Base-by-base conservation (phyloP, 345 rosid species). In the Dipteronia dyeriana region DNA sequence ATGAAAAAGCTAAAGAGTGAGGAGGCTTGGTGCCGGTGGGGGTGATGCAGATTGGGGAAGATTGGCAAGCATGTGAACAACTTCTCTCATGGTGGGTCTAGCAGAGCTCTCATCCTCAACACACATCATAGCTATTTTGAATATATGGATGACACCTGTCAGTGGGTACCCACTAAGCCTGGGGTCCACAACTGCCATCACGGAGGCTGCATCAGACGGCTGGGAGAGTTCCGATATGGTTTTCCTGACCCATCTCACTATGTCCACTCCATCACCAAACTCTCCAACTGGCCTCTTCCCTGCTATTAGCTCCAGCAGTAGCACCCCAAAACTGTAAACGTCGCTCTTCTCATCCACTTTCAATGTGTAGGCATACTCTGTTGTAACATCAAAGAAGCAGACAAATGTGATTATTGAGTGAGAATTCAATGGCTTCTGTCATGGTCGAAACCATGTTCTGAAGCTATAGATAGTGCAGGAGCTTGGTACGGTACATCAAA, bases 211-310 rank as follows among this genome's bases (percentile, higher is more conserved):
- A 73, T 93, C 89, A 0, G 93, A 87, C 9, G 97, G 94, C 82
- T 90, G 91, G 20, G 92, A 31, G n/a, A 90, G 85, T 69, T 95
- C 97, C 3, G 85, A 84, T 16, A 80, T 76, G 12, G 91, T 91
- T 79, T 87, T 90, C 87, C 85, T 84, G 26, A 95, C 95, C 98
- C 98, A 95, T 80, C 93, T 80, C 59, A 95, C 98, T 31, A 95
- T 95, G 85, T 95, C 97, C 75, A 93, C 97, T 14, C 97, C 97
- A 11, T 95, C 98, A n/a, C 95, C 98, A 69, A 95, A 93, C 54
- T 90, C 97, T 39, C 98, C 97, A 34, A 95, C 97, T 0, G 98
- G 97, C 88, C 79, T 91, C 66, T 90, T 85, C 23, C 98, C 98
- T 0, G 95, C 85, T 71, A 95, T 84, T 43, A 95, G 84, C 87